phyloP scores from a whole-genome alignment of 1,284 basidiomycete species.

The Leccinum fuscescens region DNA sequence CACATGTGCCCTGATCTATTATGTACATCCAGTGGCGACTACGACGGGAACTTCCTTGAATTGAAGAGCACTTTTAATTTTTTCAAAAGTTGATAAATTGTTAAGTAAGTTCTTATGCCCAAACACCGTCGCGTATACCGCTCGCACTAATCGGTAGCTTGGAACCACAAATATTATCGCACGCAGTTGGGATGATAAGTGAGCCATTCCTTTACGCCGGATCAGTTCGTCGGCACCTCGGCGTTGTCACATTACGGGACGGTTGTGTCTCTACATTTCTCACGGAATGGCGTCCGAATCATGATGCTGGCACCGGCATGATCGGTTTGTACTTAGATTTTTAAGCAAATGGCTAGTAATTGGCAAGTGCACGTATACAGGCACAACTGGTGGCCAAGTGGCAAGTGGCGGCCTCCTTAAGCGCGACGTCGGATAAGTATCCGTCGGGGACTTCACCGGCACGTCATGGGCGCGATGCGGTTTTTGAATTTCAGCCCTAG shows the following conservation, averaged over 20 bases:
- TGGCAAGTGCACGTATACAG: not conserved
- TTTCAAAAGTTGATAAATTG: too few species aligned
- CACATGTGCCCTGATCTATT: not conserved
- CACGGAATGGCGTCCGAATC: not conserved
- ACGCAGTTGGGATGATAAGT: not conserved
- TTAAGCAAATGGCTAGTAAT: not conserved
- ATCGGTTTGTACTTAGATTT: not conserved
- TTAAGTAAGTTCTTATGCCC: not conserved
- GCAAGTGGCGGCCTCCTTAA: not conserved
- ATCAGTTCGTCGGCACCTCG: not conserved
- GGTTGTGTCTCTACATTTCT: not conserved
- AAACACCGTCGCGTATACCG: not conserved
- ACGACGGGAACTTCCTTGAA: not conserved
- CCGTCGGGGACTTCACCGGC: not conserved
- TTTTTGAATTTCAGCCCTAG: not conserved
- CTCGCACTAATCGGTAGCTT: not conserved
- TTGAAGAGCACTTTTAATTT: not conserved
- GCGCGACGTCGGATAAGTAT: conserved; percentile 2
- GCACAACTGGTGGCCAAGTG: not conserved
- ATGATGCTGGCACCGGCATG: not conserved
- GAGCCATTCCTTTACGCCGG: not conserved
- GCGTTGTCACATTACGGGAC: not conserved
- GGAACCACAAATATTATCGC: not conserved
- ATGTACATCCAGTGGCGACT: not conserved
- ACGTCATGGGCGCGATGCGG: conserved; percentile 1